Evolutionary conservation across 768 basidiomycete species (phyloP).

Genomic region (Naganishia friedmannii): DNA sequence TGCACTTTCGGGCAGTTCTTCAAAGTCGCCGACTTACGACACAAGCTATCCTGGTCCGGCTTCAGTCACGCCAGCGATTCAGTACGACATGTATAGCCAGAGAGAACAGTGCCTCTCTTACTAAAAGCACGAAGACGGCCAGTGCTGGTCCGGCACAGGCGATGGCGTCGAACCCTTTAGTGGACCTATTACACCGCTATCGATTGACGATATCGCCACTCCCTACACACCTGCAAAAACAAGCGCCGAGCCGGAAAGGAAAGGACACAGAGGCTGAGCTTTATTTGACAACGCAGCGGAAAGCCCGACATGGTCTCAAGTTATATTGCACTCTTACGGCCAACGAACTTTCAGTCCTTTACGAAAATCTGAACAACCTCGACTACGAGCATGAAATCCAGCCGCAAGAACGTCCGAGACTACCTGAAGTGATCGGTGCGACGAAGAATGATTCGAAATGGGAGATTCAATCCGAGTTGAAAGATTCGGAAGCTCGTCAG

Average conservation of each 20-base stretch:
- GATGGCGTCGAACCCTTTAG: not conserved
- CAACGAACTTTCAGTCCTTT: not conserved
- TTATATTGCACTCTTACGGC: slow-evolving; percentile 8
- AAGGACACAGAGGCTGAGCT: slow-evolving; percentile 2
- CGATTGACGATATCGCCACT: not conserved
- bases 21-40: not conserved
- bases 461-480: not conserved
- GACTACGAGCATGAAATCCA: slow-evolving; percentile 1
- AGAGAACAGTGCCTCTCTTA: too few species aligned
- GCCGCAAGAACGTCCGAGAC: not conserved
- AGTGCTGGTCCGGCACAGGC: not conserved
- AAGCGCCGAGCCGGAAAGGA: not conserved
- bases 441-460: slow-evolving; percentile 9
- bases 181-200: not conserved
- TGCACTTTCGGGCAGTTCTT: not conserved
- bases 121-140: too few species aligned
- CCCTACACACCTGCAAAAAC: not conserved
- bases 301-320: slow-evolving; percentile 2
- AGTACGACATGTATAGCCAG: not conserved
- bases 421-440: not conserved
- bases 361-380: not conserved
- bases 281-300: not conserved
- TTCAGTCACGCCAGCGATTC: not conserved
- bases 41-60: not conserved
- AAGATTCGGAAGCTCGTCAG: not conserved